These are phyloP conservation scores for Mortierella sp. DNA, from an alignment of 371 early-diverging fungal species.

Conservation along the genomic window DNA sequence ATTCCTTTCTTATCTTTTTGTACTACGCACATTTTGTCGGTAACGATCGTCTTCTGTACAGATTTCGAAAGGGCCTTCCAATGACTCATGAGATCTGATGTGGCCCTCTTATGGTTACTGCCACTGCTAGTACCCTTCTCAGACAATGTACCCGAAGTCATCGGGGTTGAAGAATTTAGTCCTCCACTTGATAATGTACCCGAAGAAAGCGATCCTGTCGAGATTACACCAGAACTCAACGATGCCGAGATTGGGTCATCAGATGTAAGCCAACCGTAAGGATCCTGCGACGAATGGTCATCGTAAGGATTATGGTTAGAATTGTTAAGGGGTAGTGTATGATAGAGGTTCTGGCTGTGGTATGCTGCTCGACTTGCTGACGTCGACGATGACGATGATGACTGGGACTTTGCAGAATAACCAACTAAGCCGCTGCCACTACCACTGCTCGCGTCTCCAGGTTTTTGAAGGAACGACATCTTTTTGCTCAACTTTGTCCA, in stretches of 20 bases:
- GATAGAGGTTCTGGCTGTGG: slow-evolving; percentile 9
- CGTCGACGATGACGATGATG: no score
- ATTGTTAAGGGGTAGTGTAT: background rate
- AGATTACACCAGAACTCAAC: background rate
- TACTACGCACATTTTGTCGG: slow-evolving; percentile 37
- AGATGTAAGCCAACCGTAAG: slow-evolving; percentile 5
- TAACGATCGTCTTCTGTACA: slow-evolving; percentile 45
- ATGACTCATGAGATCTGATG: slow-evolving; percentile 33
- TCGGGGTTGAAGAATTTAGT: background rate
- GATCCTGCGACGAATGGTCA: slow-evolving; percentile 5
- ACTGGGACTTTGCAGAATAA: no score
- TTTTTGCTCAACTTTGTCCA: slow-evolving; percentile 50
- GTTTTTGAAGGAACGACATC: slow-evolving; percentile 50
- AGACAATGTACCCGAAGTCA: slow-evolving; percentile 1
- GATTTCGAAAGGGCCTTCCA: slow-evolving; percentile 51
- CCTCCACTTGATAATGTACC: slow-evolving; percentile 2
- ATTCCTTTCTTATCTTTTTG: no score
- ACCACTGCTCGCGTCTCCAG: slow-evolving; percentile 11
- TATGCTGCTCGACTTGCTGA: background rate
- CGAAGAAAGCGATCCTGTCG: slow-evolving; percentile 11
- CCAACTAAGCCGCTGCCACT: no score
- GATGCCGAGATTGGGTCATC: slow-evolving; percentile 10
- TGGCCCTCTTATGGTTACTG: slow-evolving; percentile 6
- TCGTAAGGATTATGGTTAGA: slow-evolving; percentile 2
- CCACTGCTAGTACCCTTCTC: slow-evolving; percentile 5